Percentiles rank a stretch among this genome's conserved stretches.
These are phyloP conservation scores for Puccinia horiana DNA, from an alignment of 1,284 basidiomycete genomes.

Conservation along the genomic window DNA sequence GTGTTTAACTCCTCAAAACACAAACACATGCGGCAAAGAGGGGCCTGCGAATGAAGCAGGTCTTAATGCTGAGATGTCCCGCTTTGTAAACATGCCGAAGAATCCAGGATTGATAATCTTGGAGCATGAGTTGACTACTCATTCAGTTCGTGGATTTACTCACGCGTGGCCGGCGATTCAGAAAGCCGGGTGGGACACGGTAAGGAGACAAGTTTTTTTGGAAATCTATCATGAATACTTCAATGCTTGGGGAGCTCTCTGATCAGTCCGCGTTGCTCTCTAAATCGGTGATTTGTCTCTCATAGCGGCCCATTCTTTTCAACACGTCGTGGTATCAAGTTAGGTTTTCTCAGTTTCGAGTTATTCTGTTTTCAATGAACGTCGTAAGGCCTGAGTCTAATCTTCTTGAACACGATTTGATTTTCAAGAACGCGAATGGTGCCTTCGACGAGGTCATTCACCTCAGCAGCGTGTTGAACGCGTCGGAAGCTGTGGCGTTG, in stretches of 20 bases:
- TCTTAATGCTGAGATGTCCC: slow-evolving; percentile 17
- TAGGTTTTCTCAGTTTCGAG: not conserved
- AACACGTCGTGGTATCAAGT: slow-evolving; percentile 46
- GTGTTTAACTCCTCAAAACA: slow-evolving; percentile 46
- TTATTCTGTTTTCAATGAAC: not conserved
- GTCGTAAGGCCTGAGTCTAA: not conserved
- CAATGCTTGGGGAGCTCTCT: not conserved
- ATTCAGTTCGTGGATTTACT: slow-evolving; percentile 71
- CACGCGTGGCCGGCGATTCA: slow-evolving; percentile 68
- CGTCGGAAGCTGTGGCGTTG: not conserved
- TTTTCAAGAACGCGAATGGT: slow-evolving; percentile 36
- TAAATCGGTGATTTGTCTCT: not conserved
- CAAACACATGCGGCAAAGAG: slow-evolving; percentile 31
- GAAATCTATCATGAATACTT: not conserved
- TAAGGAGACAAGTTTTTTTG: slow-evolving; percentile 58
- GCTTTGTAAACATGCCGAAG: slow-evolving; percentile 59
- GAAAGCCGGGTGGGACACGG: slow-evolving; percentile 69
- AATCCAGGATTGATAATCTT: slow-evolving; percentile 74
- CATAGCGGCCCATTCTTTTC: slow-evolving; percentile 46
- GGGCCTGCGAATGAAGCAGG: slow-evolving; percentile 45
- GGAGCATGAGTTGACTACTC: slow-evolving; percentile 77
- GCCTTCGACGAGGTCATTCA: slow-evolving; percentile 27
- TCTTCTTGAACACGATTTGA: not conserved
- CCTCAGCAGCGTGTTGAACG: slow-evolving; percentile 37
- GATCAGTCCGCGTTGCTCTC: not conserved